phyloP scores from a whole-genome alignment of 2,329 filamentous ascomycete genomes.

The Fusarium austroafricanum region DNA sequence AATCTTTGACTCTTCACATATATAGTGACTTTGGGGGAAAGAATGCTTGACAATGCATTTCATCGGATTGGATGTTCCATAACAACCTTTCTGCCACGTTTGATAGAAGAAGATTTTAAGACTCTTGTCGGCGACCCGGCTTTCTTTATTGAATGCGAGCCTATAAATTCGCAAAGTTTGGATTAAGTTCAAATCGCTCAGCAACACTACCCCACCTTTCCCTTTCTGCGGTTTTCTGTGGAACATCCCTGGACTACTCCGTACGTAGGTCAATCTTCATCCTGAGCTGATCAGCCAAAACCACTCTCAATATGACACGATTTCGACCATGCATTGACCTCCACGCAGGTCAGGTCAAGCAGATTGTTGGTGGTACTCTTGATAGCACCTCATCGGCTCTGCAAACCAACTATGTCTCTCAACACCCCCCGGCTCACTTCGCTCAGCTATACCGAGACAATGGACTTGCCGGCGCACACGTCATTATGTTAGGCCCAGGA shows the following conservation, averaged over 20 bases:
- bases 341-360: conserved; percentile 97
- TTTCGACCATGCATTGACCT: conserved; percentile 98
- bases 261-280: conserved; percentile 12
- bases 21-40: too few relatives aligned
- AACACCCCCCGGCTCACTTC: conserved; percentile 83
- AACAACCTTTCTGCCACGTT: too few relatives aligned
- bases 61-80: too few relatives aligned
- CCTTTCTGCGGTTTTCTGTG: conserved; percentile 33
- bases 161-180: too few relatives aligned
- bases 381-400: conserved; percentile 73
- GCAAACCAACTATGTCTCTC: conserved; percentile 93
- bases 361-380: conserved; percentile 96
- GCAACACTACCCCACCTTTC: conserved; percentile 32
- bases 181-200: too few relatives aligned
- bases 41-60: too few relatives aligned
- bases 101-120: too few relatives aligned
- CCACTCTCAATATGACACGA: conserved; percentile 75
- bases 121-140: too few relatives aligned
- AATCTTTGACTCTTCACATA: too few relatives aligned
- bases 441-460: conserved; percentile 83
- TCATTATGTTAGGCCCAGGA: conserved; percentile 94
- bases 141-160: too few relatives aligned
- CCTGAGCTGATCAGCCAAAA: not conserved
- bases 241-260: conserved; percentile 4
- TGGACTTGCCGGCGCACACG: conserved; percentile 82